These are phyloP conservation scores for Penicillium sp. DNA, from an alignment of 2,329 filamentous ascomycete genomes.

Conservation along the genomic window DNA sequence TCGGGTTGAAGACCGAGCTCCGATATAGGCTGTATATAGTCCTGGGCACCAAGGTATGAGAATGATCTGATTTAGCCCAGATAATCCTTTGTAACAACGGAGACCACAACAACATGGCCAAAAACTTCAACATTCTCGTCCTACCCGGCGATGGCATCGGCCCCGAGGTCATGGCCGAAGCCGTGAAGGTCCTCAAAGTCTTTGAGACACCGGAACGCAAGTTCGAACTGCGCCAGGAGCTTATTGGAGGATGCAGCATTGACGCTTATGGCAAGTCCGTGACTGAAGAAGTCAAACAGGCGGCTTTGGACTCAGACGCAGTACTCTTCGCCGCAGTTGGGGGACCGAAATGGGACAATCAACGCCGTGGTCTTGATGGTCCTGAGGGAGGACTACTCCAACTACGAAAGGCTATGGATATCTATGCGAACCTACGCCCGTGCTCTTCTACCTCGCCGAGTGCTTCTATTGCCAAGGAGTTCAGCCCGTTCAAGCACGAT, in stretches of 20 bases:
- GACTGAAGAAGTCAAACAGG: slow-evolving; percentile 67
- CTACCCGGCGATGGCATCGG: slow-evolving; percentile 72
- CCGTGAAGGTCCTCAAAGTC: slow-evolving; percentile 58
- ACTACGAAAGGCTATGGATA: slow-evolving; percentile 76
- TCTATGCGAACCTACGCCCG: slow-evolving; percentile 83
- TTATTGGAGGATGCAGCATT: slow-evolving; percentile 81
- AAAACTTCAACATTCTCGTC: slow-evolving; percentile 61
- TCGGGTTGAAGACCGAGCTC: slow-evolving; percentile 21
- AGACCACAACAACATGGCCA: slow-evolving; percentile 8
- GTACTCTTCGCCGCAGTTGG: slow-evolving; percentile 83
- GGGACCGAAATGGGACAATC: slow-evolving; percentile 81
- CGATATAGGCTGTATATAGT: slow-evolving; percentile 8
- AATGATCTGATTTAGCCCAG: neutral
- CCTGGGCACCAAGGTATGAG: neutral
- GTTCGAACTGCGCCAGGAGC: slow-evolving; percentile 75
- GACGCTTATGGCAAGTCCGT: slow-evolving; percentile 65
- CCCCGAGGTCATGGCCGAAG: slow-evolving; percentile 55
- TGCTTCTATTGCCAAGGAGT: slow-evolving; percentile 60
- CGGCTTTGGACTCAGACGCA: slow-evolving; percentile 71
- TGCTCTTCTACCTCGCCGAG: slow-evolving; percentile 67
- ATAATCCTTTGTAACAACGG: neutral
- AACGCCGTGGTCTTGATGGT: slow-evolving; percentile 55
- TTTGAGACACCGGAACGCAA: slow-evolving; percentile 60
- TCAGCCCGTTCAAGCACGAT: slow-evolving; percentile 70
- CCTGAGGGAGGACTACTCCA: slow-evolving; percentile 79